Conservation (phyloP, 805 yeast species). For the Scheffersomyces coipomensis region DNA sequence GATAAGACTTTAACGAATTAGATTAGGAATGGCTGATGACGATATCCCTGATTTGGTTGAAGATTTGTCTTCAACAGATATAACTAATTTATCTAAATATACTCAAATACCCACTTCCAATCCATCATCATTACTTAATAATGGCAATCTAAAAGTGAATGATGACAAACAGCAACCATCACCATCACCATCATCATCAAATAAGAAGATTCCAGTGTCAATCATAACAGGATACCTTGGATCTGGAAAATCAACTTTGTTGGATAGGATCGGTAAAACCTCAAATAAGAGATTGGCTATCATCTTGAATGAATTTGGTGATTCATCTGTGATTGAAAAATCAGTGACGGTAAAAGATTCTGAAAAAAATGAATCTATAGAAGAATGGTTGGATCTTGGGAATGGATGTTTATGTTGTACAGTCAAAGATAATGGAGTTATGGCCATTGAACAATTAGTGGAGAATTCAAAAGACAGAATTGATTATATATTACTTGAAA, state of each 20-base stretch:
- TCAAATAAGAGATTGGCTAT: conserved; percentile 82
- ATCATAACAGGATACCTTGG: conserved; percentile 95
- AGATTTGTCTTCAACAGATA: conserved; percentile 4
- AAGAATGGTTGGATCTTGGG: conserved; percentile 95
- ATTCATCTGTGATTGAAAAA: conserved; percentile 85
- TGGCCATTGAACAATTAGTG: conserved; percentile 87
- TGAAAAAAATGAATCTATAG: conserved; percentile 49
- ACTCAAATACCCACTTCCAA: background rate
- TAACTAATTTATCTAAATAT: background rate
- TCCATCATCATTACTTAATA: too few species aligned
- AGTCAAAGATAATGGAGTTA: conserved; percentile 90
- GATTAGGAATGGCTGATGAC: background rate
- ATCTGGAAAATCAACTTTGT: conserved; percentile 86
- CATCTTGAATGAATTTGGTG: conserved; percentile 89
- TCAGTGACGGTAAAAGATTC: conserved; percentile 68
- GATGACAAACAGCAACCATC: too few species aligned
- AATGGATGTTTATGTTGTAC: conserved; percentile 97
- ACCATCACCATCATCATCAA: too few species aligned
- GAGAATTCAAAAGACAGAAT: conserved; percentile 68
- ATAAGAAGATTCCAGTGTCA: conserved; percentile 76
- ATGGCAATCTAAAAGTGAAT: too few species aligned
- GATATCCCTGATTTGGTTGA: conserved; percentile 13
- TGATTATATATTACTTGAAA: conserved; percentile 89
- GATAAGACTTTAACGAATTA: too few species aligned
- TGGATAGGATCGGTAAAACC: conserved; percentile 68